Evolutionary conservation across 106 monocot species (phyloP).

Genomic region (Agapanthus africanus): DNA sequence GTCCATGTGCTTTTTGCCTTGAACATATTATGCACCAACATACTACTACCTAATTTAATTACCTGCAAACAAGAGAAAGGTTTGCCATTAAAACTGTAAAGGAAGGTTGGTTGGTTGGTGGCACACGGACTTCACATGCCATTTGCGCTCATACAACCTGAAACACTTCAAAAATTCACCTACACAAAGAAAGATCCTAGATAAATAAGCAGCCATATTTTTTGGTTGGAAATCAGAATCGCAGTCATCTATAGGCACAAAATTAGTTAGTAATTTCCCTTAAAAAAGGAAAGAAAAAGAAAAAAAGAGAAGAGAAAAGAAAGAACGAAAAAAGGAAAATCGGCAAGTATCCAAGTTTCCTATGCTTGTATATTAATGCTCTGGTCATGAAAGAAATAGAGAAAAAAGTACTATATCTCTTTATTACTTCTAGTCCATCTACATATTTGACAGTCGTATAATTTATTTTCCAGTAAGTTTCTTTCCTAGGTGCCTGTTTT

Average conservation of each 20-base stretch:
- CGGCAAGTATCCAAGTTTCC: too few relatives aligned
- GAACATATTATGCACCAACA: neutral
- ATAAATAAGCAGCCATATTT: neutral
- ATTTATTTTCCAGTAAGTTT: neutral
- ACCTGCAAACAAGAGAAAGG: neutral
- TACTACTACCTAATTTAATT: neutral
- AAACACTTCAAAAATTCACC: neutral
- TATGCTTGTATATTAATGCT: neutral
- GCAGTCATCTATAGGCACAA: neutral
- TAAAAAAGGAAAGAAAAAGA: neutral
- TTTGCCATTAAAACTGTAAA: neutral
- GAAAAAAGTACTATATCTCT: neutral
- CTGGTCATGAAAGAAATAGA: neutral
- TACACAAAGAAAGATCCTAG: neutral
- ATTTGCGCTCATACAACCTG: neutral
- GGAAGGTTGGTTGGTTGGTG: neutral
- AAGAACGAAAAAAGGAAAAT: too few relatives aligned
- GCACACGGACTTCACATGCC: neutral
- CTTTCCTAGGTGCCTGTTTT: neutral
- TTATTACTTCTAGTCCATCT: too few relatives aligned
- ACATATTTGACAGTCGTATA: neutral
- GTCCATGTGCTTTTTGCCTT: neutral
- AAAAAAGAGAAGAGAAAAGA: too few relatives aligned
- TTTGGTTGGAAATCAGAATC: neutral
- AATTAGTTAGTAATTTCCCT: neutral